Conservation (phyloP, 176 grass and related monocot species). For the Pontederia paniculata region DNA sequence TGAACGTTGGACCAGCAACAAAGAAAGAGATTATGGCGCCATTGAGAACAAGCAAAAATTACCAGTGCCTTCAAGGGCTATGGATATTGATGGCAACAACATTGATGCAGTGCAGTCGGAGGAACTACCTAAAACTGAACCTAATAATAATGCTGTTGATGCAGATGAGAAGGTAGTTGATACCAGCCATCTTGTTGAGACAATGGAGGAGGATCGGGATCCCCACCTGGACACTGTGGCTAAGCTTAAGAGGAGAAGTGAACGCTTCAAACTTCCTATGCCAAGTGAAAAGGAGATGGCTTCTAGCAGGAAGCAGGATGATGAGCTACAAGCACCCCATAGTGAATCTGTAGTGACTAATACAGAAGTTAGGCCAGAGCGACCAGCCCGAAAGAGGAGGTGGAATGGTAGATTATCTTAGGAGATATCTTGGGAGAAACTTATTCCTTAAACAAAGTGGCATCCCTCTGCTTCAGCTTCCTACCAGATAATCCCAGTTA, state of each 20-base stretch:
- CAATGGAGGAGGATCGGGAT: constrained; percentile 39
- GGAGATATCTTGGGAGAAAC: no score
- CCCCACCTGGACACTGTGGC: constrained; percentile 85
- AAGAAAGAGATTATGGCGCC: constrained; percentile 70
- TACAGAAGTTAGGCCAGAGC: constrained; percentile 69
- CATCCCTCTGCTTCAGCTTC: no score
- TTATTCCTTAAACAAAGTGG: no score
- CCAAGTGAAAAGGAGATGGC: constrained; percentile 64
- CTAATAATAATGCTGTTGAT: constrained; percentile 27
- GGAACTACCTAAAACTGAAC: constrained; percentile 36
- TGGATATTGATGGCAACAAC: constrained; percentile 29
- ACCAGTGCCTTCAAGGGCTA: constrained; percentile 25
- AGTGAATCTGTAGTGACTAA: constrained; percentile 42
- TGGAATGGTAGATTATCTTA: constrained; percentile 60
- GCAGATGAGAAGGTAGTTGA: constrained; percentile 37
- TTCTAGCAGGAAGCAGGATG: constrained; percentile 38
- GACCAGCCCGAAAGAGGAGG: constrained; percentile 84
- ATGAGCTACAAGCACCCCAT: constrained; percentile 37
- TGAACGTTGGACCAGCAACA: constrained; percentile 90
- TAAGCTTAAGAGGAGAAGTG: constrained; percentile 86
- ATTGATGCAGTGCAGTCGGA: constrained; percentile 10
- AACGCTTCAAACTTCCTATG: constrained; percentile 97
- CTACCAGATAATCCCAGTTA: no score
- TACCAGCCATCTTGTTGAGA: constrained; percentile 40
- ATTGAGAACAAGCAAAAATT: constrained; percentile 24